Evolutionary conservation across 108 stramenopile species (phyloP).

Genomic region (Licmophora abbreviata): DNA sequence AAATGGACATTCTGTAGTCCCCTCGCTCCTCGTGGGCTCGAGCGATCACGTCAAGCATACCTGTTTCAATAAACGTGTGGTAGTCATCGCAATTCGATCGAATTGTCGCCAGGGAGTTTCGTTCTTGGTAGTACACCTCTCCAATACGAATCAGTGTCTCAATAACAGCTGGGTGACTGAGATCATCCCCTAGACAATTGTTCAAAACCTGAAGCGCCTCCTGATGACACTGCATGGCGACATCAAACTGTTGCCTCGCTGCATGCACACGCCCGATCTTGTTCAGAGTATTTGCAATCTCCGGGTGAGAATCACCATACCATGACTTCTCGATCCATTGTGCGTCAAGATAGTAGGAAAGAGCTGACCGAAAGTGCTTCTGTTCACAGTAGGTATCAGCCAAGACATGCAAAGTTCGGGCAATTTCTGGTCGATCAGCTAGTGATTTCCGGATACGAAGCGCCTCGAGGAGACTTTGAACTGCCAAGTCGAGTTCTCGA

Average conservation of each 20-base stretch:
- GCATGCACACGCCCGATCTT: slow-evolving; percentile 40
- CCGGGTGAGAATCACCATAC: slow-evolving; percentile 44
- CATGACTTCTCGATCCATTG: slow-evolving; percentile 30
- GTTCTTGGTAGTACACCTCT: slow-evolving; percentile 68
- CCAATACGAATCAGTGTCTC: slow-evolving; percentile 68
- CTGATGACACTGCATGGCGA: slow-evolving; percentile 62
- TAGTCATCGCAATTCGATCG: slow-evolving; percentile 54
- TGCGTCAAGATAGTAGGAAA: slow-evolving; percentile 45
- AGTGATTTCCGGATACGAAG: slow-evolving; percentile 28
- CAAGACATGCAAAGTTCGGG: slow-evolving; percentile 24
- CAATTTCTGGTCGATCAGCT: slow-evolving; percentile 18
- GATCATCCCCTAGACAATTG: slow-evolving; percentile 42
- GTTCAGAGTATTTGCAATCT: slow-evolving; percentile 53
- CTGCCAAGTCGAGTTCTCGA: not conserved
- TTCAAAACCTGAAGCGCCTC: slow-evolving; percentile 60
- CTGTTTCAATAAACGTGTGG: slow-evolving; percentile 60
- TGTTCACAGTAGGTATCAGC: slow-evolving; percentile 22
- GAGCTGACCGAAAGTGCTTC: slow-evolving; percentile 34
- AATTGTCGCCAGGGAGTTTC: slow-evolving; percentile 48
- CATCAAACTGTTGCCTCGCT: slow-evolving; percentile 37
- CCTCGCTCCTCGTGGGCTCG: slow-evolving; percentile 64
- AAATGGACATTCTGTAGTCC: slow-evolving; percentile 53
- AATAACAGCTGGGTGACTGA: slow-evolving; percentile 45
- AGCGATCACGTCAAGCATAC: slow-evolving; percentile 63
- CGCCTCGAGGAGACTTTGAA: slow-evolving; percentile 10